Base-by-base conservation (phyloP, 116 monocot genomes). In the Dioscorea cayenensis region DNA sequence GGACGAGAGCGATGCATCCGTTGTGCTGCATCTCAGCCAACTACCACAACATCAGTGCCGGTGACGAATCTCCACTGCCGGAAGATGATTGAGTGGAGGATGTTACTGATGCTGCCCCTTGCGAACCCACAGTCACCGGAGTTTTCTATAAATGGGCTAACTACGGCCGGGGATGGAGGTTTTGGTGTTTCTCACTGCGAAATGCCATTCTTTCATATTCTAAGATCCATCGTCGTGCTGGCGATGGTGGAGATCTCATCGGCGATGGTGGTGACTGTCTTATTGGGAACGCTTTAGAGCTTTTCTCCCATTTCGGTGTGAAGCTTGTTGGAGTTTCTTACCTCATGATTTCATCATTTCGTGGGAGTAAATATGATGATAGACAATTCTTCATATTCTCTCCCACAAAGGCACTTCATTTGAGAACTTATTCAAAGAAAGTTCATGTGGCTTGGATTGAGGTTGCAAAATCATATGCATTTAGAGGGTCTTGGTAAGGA, bases 91-190 rank as follows among this genome's bases (percentile, higher is more conserved):
- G 2, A 1, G 28, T 19, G 37, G 59, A 4, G 52, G 43, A 23
- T 36, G 11, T 43, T 63, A 22, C 18, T 23, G 55, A 14, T 68
- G 52, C 18, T 36, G 48, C 52, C 65, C 49, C 19, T 16, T 17
- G 14, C 5, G 43, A 22, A 35, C 51, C 58, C 51, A 35, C 29
- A 23, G 81, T 90, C 36, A 81, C 84, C 9, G 90, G 94, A 51
- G 78, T 87, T 19, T 81, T 94, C 14, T 75, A 85, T 79, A 94
- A 94, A 81, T 94, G 94, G 94, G 90, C 90, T 43, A 90, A 94
- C 78, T 87, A 71, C 72, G 84, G 94, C 22, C 80, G 75, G 65
- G 94, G 94, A 1, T 94, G 90, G 94, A 76, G 90, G 35, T 72
- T 80, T 1, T 75, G 94, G 19, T 88, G 87, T 90, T 87, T 94